A percentile compares a stretch with the other conserved stretches of the same genome.
These are phyloP conservation scores for Polychaeton citri DNA, from an alignment of 2,329 filamentous ascomycete genomes.

Conservation along the genomic window DNA sequence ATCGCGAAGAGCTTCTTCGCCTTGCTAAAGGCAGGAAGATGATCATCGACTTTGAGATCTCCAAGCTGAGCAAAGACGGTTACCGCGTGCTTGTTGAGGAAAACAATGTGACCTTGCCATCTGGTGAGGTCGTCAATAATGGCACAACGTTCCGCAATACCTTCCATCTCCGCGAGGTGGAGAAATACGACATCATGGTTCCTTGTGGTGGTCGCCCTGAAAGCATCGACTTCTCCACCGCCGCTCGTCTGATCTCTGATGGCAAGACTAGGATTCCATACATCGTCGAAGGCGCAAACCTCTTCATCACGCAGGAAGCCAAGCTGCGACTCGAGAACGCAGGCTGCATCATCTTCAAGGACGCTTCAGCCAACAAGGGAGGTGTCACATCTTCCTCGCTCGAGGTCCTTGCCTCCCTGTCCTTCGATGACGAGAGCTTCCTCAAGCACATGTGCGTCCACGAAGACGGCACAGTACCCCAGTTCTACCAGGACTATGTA, in stretches of 20 bases:
- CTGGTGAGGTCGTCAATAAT: slow-evolving; percentile 74
- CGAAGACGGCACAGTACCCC: slow-evolving; percentile 63
- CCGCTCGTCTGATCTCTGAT: slow-evolving; percentile 75
- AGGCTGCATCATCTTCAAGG: slow-evolving; percentile 93
- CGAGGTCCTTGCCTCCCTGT: slow-evolving; percentile 85
- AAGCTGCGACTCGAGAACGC: slow-evolving; percentile 90
- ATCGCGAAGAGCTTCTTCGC: slow-evolving; percentile 69
- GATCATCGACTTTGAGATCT: slow-evolving; percentile 74
- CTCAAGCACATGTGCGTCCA: slow-evolving; percentile 83
- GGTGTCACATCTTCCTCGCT: slow-evolving; percentile 95
- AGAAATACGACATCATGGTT: slow-evolving; percentile 77
- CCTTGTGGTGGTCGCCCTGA: slow-evolving; percentile 93
- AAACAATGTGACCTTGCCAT: slow-evolving; percentile 73
- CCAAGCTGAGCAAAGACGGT: slow-evolving; percentile 74
- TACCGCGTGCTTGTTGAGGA: slow-evolving; percentile 92
- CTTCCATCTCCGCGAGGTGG: slow-evolving; percentile 64
- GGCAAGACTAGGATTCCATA: slow-evolving; percentile 82
- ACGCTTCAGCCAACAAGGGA: slow-evolving; percentile 96
- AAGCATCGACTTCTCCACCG: slow-evolving; percentile 84
- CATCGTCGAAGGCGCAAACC: slow-evolving; percentile 93
- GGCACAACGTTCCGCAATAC: slow-evolving; percentile 95
- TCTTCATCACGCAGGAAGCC: slow-evolving; percentile 97
- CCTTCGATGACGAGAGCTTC: slow-evolving; percentile 84
- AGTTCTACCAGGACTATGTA: slow-evolving; percentile 90
- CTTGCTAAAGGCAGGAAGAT: slow-evolving; percentile 78